phyloP scores from a whole-genome alignment of 805 yeast species.

The Candida silvatica region DNA sequence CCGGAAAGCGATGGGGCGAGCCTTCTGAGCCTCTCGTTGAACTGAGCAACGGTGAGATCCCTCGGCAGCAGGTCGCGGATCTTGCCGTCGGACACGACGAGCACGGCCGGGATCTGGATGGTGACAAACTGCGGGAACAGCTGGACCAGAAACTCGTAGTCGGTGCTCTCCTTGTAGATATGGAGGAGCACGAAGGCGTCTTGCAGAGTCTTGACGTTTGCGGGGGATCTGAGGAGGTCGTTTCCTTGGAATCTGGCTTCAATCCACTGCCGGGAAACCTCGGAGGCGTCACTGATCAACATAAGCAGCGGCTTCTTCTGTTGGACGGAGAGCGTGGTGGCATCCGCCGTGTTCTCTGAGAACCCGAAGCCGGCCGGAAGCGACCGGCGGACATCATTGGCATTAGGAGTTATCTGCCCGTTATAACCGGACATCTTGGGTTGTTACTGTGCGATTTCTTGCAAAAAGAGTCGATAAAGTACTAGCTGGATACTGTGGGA shows the following conservation, averaged over 20 bases:
- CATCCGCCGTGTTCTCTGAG: too few species aligned
- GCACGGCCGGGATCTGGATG: slow-evolving; percentile 44
- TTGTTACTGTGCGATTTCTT: too few species aligned
- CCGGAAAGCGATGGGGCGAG: too few species aligned
- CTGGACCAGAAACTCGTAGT: slow-evolving; percentile 41
- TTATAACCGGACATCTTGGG: too few species aligned
- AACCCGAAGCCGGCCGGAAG: too few species aligned
- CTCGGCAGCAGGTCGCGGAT: slow-evolving; percentile 26
- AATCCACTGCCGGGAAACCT: slow-evolving; percentile 18
- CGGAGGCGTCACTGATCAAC: slow-evolving; percentile 21
- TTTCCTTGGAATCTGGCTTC: slow-evolving; percentile 1
- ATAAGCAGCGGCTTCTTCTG: slow-evolving; percentile 31
- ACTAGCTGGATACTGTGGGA: too few species aligned
- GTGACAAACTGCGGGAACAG: slow-evolving; percentile 36
- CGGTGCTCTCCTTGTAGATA: slow-evolving; percentile 31
- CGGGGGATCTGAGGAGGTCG: slow-evolving; percentile 8
- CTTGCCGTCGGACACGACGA: slow-evolving; percentile 40
- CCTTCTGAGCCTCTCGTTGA: slow-evolving; percentile 19
- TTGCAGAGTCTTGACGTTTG: slow-evolving; percentile 9
- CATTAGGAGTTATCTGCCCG: too few species aligned
- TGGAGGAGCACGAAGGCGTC: slow-evolving; percentile 32
- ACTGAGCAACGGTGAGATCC: slow-evolving; percentile 11
- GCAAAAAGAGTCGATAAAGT: too few species aligned
- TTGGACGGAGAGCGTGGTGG: too few species aligned
- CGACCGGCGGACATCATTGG: too few species aligned